Base-by-base conservation (phyloP, 306 rosid genomes). In the Vigna reflexopilosa region DNA sequence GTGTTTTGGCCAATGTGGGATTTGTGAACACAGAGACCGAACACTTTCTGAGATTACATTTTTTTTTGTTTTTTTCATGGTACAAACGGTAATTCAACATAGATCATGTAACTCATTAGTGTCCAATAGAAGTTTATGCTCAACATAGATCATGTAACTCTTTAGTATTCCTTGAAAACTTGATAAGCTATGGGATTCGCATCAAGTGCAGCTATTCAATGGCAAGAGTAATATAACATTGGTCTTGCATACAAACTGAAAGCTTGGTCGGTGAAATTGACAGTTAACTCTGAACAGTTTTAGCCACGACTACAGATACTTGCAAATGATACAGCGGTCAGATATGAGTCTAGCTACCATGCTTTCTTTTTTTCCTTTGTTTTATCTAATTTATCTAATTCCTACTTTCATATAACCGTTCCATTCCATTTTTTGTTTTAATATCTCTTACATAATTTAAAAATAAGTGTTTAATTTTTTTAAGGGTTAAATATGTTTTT, bases 251-350 rank as follows among this genome's bases (percentile, higher is more conserved):
- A 58, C 20, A 58, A 69, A 47, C 15, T 72, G 58, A 77, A 67
- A 12, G 67, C 48, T 66, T 42, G 75, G 65, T 38, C 2, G 44
- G 67, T 28, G 66, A 59, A 26, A 34, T 7, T 19, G 3, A 61
- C 67, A 13, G 13, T 19, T 19, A 20, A 52, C 24, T 9, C 48
- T 2, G 10, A 44, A 44, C 9, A 44, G 22, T 55, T 50, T 26
- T 54, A 58, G 75, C 71, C 70, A 65, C 67, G 20, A 70, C 67
- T 76, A 49, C 70, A 77, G 30, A 73, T 76, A 54, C 32, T 73
- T 81, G 67, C 91, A 93, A 70, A 83, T 72, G 61, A 87, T 42
- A 76, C 93, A 91, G 24, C 83, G 89, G 52, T 85, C 68, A 20
- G 89, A 80, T 61, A 88, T 44, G 22, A 95, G 77, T 50, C 82